These are phyloP conservation scores for Helicocarpus griseus DNA, from an alignment of 2,329 filamentous ascomycete species.

Conservation along the genomic window DNA sequence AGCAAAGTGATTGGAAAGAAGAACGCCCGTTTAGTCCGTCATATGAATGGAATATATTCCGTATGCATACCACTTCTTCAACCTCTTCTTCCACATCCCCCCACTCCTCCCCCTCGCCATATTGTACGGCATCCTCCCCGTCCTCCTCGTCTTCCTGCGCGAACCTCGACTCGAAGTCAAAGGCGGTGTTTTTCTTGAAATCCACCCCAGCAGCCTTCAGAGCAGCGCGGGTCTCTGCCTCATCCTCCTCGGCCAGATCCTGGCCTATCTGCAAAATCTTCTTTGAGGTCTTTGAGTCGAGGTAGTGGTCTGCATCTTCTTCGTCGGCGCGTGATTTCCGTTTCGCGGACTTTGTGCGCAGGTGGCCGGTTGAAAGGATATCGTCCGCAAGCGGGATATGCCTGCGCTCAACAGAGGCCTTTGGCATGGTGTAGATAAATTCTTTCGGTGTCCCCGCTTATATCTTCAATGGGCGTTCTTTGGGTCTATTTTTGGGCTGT, in stretches of 20 bases:
- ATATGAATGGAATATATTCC: not conserved
- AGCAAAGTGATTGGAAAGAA: not conserved
- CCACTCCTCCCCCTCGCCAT: conserved; percentile 53
- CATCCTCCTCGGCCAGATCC: conserved; percentile 76
- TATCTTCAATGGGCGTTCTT: not conserved
- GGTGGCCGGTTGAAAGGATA: conserved; percentile 57
- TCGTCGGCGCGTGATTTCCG: conserved; percentile 47
- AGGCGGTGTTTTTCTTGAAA: conserved; percentile 45
- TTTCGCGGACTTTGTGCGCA: conserved; percentile 64
- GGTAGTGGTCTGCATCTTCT: conserved; percentile 57
- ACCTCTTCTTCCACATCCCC: conserved; percentile 67
- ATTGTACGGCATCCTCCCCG: conserved; percentile 44
- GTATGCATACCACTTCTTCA: conserved; percentile 29
- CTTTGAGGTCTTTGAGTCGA: conserved; percentile 79
- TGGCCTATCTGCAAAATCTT: conserved; percentile 86
- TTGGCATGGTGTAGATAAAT: conserved; percentile 50
- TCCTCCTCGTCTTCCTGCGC: conserved; percentile 41
- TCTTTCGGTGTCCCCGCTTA: not conserved
- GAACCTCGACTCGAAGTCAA: conserved; percentile 70
- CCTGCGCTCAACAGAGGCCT: conserved; percentile 58
- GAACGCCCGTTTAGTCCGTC: not conserved
- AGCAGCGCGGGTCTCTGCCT: conserved; percentile 35
- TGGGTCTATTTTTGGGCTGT: not conserved
- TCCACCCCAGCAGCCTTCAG: conserved; percentile 25
- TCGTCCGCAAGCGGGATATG: conserved; percentile 92